Conservation (phyloP, 2,329 filamentous ascomycete species). For the Chalara sp. region DNA sequence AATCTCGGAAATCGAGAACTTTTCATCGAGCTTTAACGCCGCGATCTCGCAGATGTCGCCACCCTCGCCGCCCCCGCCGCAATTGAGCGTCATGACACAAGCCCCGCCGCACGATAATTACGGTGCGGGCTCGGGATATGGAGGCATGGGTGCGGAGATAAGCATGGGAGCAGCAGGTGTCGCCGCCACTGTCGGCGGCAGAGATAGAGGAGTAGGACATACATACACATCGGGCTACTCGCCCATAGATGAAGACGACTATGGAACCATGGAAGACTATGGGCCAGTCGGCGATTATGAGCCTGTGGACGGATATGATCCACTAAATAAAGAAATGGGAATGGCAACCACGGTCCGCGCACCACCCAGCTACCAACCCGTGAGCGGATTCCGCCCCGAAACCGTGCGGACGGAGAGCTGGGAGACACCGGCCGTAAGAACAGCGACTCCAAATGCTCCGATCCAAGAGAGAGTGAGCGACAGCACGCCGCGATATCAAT, state of each 20-base stretch:
- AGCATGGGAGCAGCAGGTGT: not conserved
- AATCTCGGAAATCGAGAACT: not conserved
- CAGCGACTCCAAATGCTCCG: not conserved
- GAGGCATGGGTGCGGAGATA: not conserved
- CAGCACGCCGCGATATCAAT: not conserved
- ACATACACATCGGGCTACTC: not conserved
- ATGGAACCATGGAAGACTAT: not conserved
- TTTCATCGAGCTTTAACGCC: not conserved
- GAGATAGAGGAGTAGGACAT: too few relatives aligned
- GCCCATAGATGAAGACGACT: not conserved
- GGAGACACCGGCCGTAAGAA: not conserved
- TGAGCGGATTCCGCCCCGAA: not conserved
- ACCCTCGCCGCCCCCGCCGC: not conserved
- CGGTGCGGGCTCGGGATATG: not conserved
- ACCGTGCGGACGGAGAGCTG: not conserved
- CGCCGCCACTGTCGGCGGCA: too few relatives aligned
- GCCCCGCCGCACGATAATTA: not conserved
- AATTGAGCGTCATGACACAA: not conserved
- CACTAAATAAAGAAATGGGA: not conserved
- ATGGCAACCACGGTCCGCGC: not conserved
- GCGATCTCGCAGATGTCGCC: not conserved
- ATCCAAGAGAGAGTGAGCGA: not conserved
- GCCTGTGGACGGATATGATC: not conserved
- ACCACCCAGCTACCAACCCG: not conserved
- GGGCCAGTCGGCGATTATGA: not conserved